A percentile compares a stretch with the other conserved stretches of the same genome.
Evolutionary conservation across 2,329 filamentous ascomycete species (phyloP).

Genomic region (Arthroderma sp.): DNA sequence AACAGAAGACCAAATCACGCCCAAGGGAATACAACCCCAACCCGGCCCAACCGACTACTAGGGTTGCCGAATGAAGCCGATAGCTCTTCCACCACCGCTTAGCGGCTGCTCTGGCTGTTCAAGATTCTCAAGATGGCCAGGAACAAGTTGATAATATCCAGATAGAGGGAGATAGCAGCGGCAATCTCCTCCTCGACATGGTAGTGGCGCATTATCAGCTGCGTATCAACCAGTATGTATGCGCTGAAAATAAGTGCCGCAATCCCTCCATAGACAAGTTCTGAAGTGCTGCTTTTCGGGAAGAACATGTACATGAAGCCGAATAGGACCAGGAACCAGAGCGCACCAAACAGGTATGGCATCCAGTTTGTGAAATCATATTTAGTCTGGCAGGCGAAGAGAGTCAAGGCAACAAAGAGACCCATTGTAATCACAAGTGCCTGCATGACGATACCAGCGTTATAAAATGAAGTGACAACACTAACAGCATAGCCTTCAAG

Average conservation of each 20-base stretch:
- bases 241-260: conserved; percentile 80
- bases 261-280: conserved; percentile 72
- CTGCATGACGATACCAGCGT: conserved; percentile 71
- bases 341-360: conserved; percentile 78
- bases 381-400: conserved; percentile 93
- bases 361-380: conserved; percentile 98
- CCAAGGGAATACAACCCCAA: too few species aligned
- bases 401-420: conserved; percentile 49
- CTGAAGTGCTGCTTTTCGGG: conserved; percentile 64
- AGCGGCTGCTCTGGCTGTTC: conserved; percentile 94
- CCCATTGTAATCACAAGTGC: conserved; percentile 71
- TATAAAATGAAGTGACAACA: conserved; percentile 84
- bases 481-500: conserved; percentile 89
- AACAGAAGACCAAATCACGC: too few species aligned
- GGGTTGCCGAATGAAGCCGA: too few species aligned
- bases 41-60: too few species aligned
- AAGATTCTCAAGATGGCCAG: conserved; percentile 87
- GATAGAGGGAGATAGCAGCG: conserved; percentile 83
- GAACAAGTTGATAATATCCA: conserved; percentile 96
- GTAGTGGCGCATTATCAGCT: conserved; percentile 88
- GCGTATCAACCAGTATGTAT: conserved; percentile 93
- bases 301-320: conserved; percentile 89
- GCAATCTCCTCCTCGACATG: conserved; percentile 98
- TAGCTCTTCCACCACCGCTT: conserved; percentile 16
- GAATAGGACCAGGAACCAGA: conserved; percentile 86